Conservation (phyloP, 2,329 filamentous ascomycete species). For the Colletotrichum coccodes region DNA sequence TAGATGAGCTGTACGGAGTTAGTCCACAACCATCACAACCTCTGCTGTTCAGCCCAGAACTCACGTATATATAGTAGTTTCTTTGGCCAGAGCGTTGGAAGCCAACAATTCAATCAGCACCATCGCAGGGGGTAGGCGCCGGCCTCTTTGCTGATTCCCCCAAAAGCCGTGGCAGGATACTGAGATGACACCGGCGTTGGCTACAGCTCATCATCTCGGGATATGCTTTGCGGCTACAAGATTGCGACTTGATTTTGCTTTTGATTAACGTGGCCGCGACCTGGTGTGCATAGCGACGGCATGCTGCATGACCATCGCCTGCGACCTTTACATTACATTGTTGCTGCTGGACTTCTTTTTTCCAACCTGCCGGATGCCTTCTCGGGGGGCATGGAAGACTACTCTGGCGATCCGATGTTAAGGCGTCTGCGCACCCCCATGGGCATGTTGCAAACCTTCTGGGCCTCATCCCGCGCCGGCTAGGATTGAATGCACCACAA, state of each 20-base stretch:
- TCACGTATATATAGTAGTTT: too few relatives aligned
- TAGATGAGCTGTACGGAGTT: neutral
- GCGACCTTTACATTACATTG: neutral
- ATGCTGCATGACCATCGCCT: neutral
- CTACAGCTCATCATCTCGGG: too few relatives aligned
- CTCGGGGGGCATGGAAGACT: neutral
- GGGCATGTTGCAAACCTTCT: neutral
- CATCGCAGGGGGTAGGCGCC: too few relatives aligned
- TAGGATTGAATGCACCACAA: neutral
- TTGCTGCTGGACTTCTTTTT: neutral
- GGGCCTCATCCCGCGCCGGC: neutral
- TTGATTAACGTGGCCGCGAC: neutral
- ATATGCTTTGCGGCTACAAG: neutral
- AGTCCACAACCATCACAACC: neutral
- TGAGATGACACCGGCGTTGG: too few relatives aligned
- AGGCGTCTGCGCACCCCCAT: neutral
- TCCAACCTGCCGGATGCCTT: too few relatives aligned
- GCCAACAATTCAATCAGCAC: too few relatives aligned
- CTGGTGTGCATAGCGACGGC: neutral
- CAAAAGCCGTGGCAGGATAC: too few relatives aligned
- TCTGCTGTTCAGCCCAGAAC: too few relatives aligned
- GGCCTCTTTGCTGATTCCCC: too few relatives aligned
- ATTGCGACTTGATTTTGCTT: neutral
- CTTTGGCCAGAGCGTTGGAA: too few relatives aligned
- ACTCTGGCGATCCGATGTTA: neutral